Base-by-base conservation (phyloP, 2,329 filamentous ascomycete species). In the Fusarium sp. region DNA sequence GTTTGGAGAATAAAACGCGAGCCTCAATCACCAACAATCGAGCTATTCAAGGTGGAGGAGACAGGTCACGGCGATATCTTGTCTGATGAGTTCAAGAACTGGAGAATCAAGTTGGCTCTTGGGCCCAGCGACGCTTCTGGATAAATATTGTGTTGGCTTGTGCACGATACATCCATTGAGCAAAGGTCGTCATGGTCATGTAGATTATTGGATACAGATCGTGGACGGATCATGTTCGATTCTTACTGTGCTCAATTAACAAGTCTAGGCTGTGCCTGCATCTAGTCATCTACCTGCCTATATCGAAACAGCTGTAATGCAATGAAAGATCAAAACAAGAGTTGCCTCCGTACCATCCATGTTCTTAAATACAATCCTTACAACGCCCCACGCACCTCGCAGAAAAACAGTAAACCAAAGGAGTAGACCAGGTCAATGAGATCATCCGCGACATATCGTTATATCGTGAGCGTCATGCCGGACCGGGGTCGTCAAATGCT, bases 1-100 rank as follows among this genome's bases (percentile, higher is more conserved):
- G 91, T 97, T 4, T 98, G 94, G 92, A 89, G 91, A 68, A 93
- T 99, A 77, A 85, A 89, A 53, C 88, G 94, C 65, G 84, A 81
- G 59, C 88, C 92, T 58, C 88, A 88, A 42, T 88, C 88, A 1
- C 85, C 88, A 4, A 81, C 83, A 10, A 92, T 98, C 66, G 92
- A 96, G 75, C 88, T 97, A 2, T 92, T 89, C 81, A 90, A 88
- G 77, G 83, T 94, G 8, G 89, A 93, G 75, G 92, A 78, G 71
- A 89, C 88, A 3, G 94, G 94, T 0, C 90, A 93, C 70, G 94
- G 94, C 1, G 86, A 88, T 29, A 94, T 97, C 53, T 83, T 97
- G 44, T 93, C 92, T 5, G 87, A 91, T 27, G 89, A 93, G 18
- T 97, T 97, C 78, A 87, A 93, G 76, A 88, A 91, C 69, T 97